These are phyloP conservation scores for Penicillium tannophilum DNA, from an alignment of 495 filamentous ascomycete species.

Conservation along the genomic window DNA sequence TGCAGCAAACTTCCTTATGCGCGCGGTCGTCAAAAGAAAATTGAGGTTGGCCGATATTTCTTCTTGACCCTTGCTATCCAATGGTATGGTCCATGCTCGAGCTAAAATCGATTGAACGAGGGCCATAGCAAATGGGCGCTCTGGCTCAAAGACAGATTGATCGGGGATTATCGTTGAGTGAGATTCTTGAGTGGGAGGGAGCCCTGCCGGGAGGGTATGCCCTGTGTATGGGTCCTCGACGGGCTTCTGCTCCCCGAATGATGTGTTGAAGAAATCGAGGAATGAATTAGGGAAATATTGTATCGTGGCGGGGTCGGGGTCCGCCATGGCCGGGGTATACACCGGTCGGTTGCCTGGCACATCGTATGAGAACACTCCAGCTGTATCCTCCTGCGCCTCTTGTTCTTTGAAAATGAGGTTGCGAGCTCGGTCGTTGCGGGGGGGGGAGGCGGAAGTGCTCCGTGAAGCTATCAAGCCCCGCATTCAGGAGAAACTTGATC, in stretches of 20 bases:
- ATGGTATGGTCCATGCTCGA: constrained; percentile 39
- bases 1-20: constrained; percentile 42
- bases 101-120: constrained; percentile 42
- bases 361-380: constrained; percentile 21
- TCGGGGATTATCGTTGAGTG: constrained; percentile 19
- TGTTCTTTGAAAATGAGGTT: constrained; percentile 36
- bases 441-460: constrained; percentile 47
- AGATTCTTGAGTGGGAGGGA: constrained; percentile 24
- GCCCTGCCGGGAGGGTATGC: constrained; percentile 18
- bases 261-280: constrained; percentile 45
- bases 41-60: constrained; percentile 43
- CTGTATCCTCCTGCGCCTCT: constrained; percentile 24
- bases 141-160: constrained; percentile 33
- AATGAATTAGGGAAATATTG: constrained; percentile 45
- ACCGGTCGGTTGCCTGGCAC: constrained; percentile 19
- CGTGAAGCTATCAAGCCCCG: constrained; percentile 48
- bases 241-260: constrained; percentile 39
- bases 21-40: constrained; percentile 43
- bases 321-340: constrained; percentile 26
- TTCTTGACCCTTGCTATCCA: constrained; percentile 41
- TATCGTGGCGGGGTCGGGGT: constrained; percentile 28
- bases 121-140: constrained; percentile 39
- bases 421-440: constrained; percentile 41
- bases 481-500: constrained; percentile 52
- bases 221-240: constrained; percentile 25